A percentile compares a stretch with the other conserved stretches of the same genome.
These are phyloP conservation scores for Neofusicoccum umdonicola DNA, from an alignment of 2,329 filamentous ascomycete species.

Conservation along the genomic window DNA sequence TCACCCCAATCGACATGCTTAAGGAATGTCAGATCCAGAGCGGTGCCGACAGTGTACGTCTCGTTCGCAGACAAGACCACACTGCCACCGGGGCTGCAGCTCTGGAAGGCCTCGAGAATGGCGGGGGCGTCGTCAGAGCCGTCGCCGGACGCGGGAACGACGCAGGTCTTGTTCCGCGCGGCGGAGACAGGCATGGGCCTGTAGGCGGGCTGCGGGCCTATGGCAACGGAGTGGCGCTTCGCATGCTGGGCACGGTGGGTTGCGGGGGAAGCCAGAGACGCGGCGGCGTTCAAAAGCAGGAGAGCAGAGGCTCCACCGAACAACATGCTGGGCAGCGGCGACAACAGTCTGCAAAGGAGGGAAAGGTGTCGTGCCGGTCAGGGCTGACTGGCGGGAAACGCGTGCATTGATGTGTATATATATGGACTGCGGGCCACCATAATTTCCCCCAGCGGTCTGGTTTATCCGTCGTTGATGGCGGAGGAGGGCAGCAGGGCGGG, in stretches of 20 bases:
- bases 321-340: constrained; percentile 9
- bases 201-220: constrained; percentile 36
- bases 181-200: constrained; percentile 35
- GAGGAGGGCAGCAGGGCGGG: neutral
- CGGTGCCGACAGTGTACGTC: constrained; percentile 62
- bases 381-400: neutral
- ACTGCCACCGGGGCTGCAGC: constrained; percentile 63
- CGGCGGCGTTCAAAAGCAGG: constrained; percentile 11
- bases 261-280: neutral
- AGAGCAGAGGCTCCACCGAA: constrained; percentile 2
- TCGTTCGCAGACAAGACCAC: constrained; percentile 57
- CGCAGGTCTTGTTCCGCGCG: constrained; percentile 37
- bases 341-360: neutral
- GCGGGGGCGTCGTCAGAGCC: constrained; percentile 50
- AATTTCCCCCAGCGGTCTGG: neutral
- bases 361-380: neutral
- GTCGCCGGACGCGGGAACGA: constrained; percentile 37
- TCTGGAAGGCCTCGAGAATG: constrained; percentile 55
- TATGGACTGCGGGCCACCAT: neutral
- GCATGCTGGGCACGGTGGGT: neutral
- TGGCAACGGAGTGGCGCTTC: constrained; percentile 31
- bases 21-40: constrained; percentile 64
- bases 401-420: neutral
- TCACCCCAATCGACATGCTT: constrained; percentile 61
- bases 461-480: constrained; percentile 3